Evolutionary conservation across 352 stramenopile genomes (phyloP).

Genomic region (Phytophthora quininea): DNA sequence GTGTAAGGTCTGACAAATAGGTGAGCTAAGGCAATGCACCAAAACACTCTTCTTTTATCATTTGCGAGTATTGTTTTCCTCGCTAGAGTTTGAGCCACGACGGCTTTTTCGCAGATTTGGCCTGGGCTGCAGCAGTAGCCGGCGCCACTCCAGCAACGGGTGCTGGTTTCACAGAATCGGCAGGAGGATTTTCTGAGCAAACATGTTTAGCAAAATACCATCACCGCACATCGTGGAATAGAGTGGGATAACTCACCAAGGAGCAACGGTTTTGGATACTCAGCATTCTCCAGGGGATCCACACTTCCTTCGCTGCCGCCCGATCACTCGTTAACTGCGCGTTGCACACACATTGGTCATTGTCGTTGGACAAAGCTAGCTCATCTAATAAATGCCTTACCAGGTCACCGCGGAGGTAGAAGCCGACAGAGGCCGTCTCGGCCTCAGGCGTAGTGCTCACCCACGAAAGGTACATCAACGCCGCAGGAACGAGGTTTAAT

Average conservation of each 20-base stretch:
- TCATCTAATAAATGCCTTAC: constrained; percentile 31
- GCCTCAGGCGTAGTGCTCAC: constrained; percentile 29
- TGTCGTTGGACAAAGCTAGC: not conserved
- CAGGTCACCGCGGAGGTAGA: constrained; percentile 67
- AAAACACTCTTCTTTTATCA: constrained; percentile 18
- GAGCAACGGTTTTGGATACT: constrained; percentile 54
- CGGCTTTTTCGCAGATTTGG: constrained; percentile 66
- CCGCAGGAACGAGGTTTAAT: constrained; percentile 78
- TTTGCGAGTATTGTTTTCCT: not conserved
- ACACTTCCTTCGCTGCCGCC: constrained; percentile 49
- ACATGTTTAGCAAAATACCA: constrained; percentile 8
- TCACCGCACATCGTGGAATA: constrained; percentile 11
- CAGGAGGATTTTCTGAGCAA: constrained; percentile 33
- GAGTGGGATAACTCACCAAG: constrained; percentile 37
- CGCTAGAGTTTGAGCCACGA: constrained; percentile 74
- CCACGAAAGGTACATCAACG: constrained; percentile 82
- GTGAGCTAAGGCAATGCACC: constrained; percentile 18
- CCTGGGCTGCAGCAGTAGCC: constrained; percentile 17
- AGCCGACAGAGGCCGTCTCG: constrained; percentile 34
- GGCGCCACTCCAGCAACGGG: constrained; percentile 37
- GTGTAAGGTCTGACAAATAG: too few species aligned
- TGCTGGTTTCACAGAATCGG: constrained; percentile 17
- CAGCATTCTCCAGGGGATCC: constrained; percentile 24
- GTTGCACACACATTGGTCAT: constrained; percentile 11
- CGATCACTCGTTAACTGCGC: constrained; percentile 40